Evolutionary conservation across 768 basidiomycete genomes (phyloP), one percentile per base, ranked within the genome.

Genomic region (Boletus huronensis): DNA sequence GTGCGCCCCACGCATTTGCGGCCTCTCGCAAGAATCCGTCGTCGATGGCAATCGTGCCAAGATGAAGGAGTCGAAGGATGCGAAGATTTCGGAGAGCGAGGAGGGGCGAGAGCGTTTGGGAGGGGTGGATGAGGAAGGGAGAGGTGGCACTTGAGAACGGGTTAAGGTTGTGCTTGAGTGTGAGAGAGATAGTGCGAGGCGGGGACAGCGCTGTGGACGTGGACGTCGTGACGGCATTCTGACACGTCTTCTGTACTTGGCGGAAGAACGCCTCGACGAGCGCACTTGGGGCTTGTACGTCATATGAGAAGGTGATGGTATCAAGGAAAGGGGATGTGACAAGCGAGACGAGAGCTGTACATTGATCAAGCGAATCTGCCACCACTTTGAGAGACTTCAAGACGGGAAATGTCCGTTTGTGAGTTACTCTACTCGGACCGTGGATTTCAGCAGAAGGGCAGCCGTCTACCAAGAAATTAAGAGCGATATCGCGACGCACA

Each of bases 31-130:
- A 34, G 50, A 70, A 70, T 2, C 40, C 57, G 29, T 70, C 66
- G 26, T 70, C 62, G 14, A 71, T 54, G 31, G 64, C 59, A 17
- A 71, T 56, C 35, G 59, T 62, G 13, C 70, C 69, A 0, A 68
- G 58, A 26, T 70, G 64, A 13, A 61, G 54, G 14, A 70, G 58
- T 28, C 59, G 50, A 14, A 70, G 58, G 28, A 41, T 43, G 40
- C 64, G 59, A 6, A 70, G 39, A 5, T 57, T 50, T 11, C 41
- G 61, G 9, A 62, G 66, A 14, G 56, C 34, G 25, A 70, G 58
- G 6, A 70, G 58, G 11, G 69, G 70, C 0, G 54, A 44, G 14
- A 70, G 54, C 2, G 57, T 62, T 29, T 64, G 53, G 3, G 69
- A 61, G n/a, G 66, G 58, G 47, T 55, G 48, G 44, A 71, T 57